Evolutionary conservation across 192 early-diverging fungal genomes (phyloP), one percentile per base, ranked within the genome.

Genomic region (Backusella australiensis): DNA sequence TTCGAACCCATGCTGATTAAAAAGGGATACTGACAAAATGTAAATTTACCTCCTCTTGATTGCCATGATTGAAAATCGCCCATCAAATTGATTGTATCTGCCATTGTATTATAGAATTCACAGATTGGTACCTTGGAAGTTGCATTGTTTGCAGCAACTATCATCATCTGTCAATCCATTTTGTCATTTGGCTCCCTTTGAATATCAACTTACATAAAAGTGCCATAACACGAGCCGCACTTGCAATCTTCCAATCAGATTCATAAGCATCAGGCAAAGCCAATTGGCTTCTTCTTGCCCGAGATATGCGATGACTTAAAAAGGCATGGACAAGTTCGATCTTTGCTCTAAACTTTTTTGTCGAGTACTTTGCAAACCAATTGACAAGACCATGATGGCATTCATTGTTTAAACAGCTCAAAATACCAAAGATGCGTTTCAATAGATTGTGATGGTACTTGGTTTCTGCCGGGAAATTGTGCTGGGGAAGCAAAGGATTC

Each of bases 141-240:
- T 44, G 91, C 82, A 17, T 86, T 86, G 74, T 96, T 94, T 3
- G 95, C 94, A 4, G 92, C 91, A 69, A 92, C 90, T 92, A 69
- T 56, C 19, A 56, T 53, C 21, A 1, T 3, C 2, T 6, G n/a
- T 21, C 21, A 63, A 11, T 63, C 6, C 26, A 4, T 63, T 23
- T 63, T 29, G 23, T 1, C 12, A 12, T 29, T 63, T 26, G 21
- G 9, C 14, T 4, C 32, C 32, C 6, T 26, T 56, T 4, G 0
- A 49, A 6, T 5, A 44, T 1, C 1, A 44, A 78, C 87, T 70
- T 87, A 92, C 92, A 93, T 36, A 97, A 83, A 12, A 98, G 85
- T 12, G 94, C 92, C 97, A 98, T 97, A 34, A 96, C 90, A 26
- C 93, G 85, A 38, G 96, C 91, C 0, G 96, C 96, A 21, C 94